phyloP scores from a whole-genome alignment of 345 rosid species.

The Populus ilicifolia region DNA sequence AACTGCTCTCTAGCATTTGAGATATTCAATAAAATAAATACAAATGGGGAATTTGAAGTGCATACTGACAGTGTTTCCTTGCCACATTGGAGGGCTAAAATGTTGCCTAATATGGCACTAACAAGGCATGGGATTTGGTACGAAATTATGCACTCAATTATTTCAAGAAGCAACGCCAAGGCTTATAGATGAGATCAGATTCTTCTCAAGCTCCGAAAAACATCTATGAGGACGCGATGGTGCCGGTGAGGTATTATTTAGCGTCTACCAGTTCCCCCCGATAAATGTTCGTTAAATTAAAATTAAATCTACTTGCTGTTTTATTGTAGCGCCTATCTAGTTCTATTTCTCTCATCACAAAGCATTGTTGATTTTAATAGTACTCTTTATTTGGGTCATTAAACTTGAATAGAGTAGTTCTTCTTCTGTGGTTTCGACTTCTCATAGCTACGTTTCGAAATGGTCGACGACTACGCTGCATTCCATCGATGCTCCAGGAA shows the following conservation, averaged over 20 bases:
- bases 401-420: no score
- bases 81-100: constrained; percentile 60
- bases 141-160: constrained; percentile 70
- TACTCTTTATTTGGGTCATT: no score
- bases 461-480: no score
- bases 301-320: no score
- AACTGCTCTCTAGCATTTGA: constrained; percentile 52
- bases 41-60: constrained; percentile 43
- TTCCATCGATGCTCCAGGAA: no score
- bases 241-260: constrained; percentile 52
- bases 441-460: no score
- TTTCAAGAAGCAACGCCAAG: constrained; percentile 61
- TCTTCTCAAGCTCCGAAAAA: constrained; percentile 57
- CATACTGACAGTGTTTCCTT: constrained; percentile 71
- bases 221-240: constrained; percentile 66
- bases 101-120: constrained; percentile 49
- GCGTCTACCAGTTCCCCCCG: constrained; percentile 53
- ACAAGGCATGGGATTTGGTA: constrained; percentile 82
- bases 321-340: no score
- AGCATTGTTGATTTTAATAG: no score
- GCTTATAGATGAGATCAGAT: constrained; percentile 52
- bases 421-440: no score
- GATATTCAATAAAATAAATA: constrained; percentile 44
- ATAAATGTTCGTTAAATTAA: constrained; percentile 43
- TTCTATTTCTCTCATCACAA: no score